phyloP scores from a whole-genome alignment of 1,284 basidiomycete species.

The Rhodofomes roseus region DNA sequence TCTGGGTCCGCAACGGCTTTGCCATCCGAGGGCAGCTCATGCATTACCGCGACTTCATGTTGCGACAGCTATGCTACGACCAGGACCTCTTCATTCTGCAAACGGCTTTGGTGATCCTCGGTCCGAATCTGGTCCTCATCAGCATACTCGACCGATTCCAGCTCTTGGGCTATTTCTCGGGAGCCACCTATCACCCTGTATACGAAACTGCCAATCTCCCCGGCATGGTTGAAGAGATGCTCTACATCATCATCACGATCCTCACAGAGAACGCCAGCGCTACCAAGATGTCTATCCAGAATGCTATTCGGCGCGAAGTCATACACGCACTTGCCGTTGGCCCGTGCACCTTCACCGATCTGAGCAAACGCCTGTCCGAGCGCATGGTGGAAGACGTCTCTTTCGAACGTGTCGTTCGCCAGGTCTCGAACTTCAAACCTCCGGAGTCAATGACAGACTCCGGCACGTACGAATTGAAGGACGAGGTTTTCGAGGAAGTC shows the following conservation, averaged over 20 bases:
- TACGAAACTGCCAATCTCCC: constrained; percentile 75
- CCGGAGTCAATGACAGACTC: constrained; percentile 78
- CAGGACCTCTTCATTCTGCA: constrained; percentile 95
- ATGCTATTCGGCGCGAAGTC: constrained; percentile 80
- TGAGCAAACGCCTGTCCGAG: constrained; percentile 90
- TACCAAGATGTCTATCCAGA: constrained; percentile 64
- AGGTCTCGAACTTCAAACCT: constrained; percentile 81
- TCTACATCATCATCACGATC: constrained; percentile 86
- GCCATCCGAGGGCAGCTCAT: constrained; percentile 94
- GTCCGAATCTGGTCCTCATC: constrained; percentile 79
- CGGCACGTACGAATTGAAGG: constrained; percentile 86
- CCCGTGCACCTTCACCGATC: constrained; percentile 87
- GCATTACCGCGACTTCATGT: constrained; percentile 95
- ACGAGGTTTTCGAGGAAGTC: constrained; percentile 82
- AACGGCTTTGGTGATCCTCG: constrained; percentile 74
- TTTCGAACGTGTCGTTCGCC: constrained; percentile 78
- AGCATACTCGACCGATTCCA: constrained; percentile 90
- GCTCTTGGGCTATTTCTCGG: constrained; percentile 77
- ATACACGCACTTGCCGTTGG: constrained; percentile 90
- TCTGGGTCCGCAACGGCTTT: constrained; percentile 98
- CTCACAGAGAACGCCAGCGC: constrained; percentile 81
- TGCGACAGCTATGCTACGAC: constrained; percentile 95
- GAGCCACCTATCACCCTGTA: constrained; percentile 48
- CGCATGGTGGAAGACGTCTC: constrained; percentile 82
- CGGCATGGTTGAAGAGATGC: constrained; percentile 89